A percentile compares a stretch with the other conserved stretches of the same genome.
phyloP scores from a whole-genome alignment of 208 protist species.

The Trypanosoma avium region DNA sequence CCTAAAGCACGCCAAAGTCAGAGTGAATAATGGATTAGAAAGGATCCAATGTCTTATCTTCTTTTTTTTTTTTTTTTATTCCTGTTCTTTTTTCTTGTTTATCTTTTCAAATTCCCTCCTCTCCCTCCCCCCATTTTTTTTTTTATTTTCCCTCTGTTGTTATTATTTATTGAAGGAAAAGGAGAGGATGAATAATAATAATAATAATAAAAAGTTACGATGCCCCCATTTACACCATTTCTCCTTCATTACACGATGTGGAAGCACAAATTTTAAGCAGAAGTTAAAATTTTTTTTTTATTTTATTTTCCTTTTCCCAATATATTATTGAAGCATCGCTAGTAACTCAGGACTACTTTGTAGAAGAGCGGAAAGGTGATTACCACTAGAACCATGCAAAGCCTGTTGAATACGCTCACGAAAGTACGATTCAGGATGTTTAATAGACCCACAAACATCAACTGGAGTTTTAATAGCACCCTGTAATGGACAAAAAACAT shows the following conservation, averaged over 20 bases:
- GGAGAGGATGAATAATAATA: no score
- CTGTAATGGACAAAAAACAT: conserved; percentile 76
- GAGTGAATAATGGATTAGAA: no score
- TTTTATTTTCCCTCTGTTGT: no score
- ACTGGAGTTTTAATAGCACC: conserved; percentile 57
- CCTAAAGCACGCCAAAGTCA: no score
- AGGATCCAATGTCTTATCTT: no score
- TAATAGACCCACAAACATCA: conserved; percentile 67
- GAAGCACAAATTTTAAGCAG: no score
- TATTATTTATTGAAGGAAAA: no score
- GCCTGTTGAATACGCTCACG: conserved; percentile 48
- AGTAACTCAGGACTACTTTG: conserved; percentile 44
- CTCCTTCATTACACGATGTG: no score
- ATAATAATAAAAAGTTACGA: no score
- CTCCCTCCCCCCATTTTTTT: no score
- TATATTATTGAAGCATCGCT: conserved; percentile 47
- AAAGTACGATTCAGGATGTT: conserved; percentile 73
- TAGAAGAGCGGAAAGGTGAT: conserved; percentile 36
- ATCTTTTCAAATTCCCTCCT: neutral
- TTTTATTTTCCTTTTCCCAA: neutral
- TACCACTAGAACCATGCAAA: conserved; percentile 40
- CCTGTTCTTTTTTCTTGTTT: neutral
- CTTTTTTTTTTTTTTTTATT: neutral
- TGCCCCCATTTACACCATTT: no score
- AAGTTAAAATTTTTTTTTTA: no score